These are phyloP conservation scores for Trametes cubensis DNA, from an alignment of 768 basidiomycete genomes.

Conservation along the genomic window DNA sequence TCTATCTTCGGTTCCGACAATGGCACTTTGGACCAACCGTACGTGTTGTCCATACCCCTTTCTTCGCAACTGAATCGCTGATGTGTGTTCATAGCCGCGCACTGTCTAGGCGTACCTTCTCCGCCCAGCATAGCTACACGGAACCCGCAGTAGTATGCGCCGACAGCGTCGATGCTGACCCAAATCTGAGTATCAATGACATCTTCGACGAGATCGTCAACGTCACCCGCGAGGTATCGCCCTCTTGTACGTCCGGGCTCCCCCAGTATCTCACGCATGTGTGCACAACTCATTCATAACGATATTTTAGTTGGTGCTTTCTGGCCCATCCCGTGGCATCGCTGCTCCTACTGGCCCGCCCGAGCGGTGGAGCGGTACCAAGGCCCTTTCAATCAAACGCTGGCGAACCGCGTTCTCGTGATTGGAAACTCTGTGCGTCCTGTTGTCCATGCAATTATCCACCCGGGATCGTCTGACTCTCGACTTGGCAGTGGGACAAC, in stretches of 20 bases:
- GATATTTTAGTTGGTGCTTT: slow-evolving; percentile 9
- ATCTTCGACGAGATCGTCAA: slow-evolving; percentile 21
- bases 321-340: slow-evolving; percentile 17
- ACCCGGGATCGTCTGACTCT: not conserved
- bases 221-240: slow-evolving; percentile 12
- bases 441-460: too few species aligned
- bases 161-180: slow-evolving; percentile 20
- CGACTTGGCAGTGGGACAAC: slow-evolving; percentile 16
- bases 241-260: slow-evolving; percentile 18
- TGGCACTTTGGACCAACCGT: not conserved
- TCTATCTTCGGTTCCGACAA: not conserved
- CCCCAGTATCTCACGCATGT: too few species aligned
- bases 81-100: not conserved
- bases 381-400: slow-evolving; percentile 28
- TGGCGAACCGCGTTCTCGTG: slow-evolving; percentile 25
- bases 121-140: slow-evolving; percentile 12
- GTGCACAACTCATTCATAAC: too few species aligned
- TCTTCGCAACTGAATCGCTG: not conserved
- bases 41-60: not conserved
- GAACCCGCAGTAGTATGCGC: slow-evolving; percentile 18
- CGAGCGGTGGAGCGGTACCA: slow-evolving; percentile 28
- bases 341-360: slow-evolving; percentile 21
- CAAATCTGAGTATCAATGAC: slow-evolving; percentile 3
- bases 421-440: slow-evolving; percentile 24
- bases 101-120: not conserved